Evolutionary conservation across 768 basidiomycete species (phyloP).

Genomic region (Naematelia encephala): DNA sequence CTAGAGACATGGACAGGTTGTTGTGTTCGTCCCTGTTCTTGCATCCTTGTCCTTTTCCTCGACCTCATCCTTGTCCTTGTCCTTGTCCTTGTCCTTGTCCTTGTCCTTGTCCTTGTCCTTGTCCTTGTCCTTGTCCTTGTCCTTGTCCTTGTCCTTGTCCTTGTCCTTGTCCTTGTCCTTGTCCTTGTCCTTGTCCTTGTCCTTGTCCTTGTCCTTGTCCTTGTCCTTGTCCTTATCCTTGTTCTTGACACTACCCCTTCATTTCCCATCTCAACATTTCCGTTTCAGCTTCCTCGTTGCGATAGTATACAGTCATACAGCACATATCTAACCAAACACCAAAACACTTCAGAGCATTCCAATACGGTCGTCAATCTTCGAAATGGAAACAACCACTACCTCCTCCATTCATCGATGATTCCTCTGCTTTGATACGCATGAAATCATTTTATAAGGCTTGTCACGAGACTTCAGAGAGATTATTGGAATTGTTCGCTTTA

Average conservation of each 20-base stretch:
- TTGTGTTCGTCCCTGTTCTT: neutral
- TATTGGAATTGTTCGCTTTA: conserved; percentile 21
- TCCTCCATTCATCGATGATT: conserved; percentile 7
- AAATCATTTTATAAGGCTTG: conserved; percentile 18
- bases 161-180: no score
- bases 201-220: no score
- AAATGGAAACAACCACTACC: conserved; percentile 13
- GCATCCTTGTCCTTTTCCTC: neutral
- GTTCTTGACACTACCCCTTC: no score
- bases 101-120: neutral
- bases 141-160: no score
- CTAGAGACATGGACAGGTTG: neutral
- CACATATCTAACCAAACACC: no score
- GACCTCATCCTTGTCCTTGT: neutral
- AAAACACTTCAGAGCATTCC: conserved; percentile 21
- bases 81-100: neutral
- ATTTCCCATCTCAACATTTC: no score
- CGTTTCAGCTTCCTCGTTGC: no score
- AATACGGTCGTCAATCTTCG: conserved; percentile 19
- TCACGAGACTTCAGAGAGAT: conserved; percentile 17
- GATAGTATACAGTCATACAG: no score
- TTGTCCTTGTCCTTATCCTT: no score
- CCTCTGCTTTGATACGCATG: neutral
- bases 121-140: neutral
- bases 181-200: no score